Percentiles rank a stretch among this genome's conserved stretches.
These are phyloP conservation scores for Pseudotsuga menziesii DNA, from an alignment of 75 land plant genomes.

Conservation along the genomic window DNA sequence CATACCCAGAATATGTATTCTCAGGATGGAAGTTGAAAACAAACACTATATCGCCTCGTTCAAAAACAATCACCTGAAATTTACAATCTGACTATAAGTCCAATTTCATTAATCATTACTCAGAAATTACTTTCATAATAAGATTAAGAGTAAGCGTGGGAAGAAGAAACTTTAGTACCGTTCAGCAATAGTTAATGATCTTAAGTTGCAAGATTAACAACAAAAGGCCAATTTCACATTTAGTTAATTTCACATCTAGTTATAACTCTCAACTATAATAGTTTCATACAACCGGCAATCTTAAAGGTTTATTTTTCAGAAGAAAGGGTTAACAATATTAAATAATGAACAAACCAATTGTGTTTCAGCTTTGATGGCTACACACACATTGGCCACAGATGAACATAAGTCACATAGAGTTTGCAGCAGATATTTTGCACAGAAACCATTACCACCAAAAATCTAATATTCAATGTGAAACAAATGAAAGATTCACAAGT, in stretches of 20 bases:
- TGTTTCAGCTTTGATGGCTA: not conserved
- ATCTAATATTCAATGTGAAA: too few relatives aligned
- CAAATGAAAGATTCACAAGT: too few relatives aligned
- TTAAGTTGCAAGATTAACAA: not conserved
- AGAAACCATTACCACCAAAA: too few relatives aligned
- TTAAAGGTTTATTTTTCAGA: not conserved
- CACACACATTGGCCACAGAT: too few relatives aligned
- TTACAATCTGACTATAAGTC: not conserved
- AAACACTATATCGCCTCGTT: constrained; percentile 91
- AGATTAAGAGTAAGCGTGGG: not conserved
- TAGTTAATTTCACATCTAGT: not conserved
- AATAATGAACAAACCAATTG: not conserved
- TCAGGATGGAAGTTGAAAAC: constrained; percentile 94
- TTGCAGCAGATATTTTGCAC: too few relatives aligned
- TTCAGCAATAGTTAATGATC: not conserved
- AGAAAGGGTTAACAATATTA: not conserved
- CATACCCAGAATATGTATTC: constrained; percentile 90
- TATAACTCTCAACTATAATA: not conserved
- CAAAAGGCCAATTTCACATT: not conserved
- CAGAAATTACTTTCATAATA: not conserved
- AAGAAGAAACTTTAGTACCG: not conserved
- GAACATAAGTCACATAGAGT: too few relatives aligned
- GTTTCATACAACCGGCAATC: not conserved
- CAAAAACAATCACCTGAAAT: constrained; percentile 90
- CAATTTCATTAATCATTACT: not conserved